Conservation (phyloP, 495 filamentous ascomycete species). For the Lepidopterella palustris region DNA sequence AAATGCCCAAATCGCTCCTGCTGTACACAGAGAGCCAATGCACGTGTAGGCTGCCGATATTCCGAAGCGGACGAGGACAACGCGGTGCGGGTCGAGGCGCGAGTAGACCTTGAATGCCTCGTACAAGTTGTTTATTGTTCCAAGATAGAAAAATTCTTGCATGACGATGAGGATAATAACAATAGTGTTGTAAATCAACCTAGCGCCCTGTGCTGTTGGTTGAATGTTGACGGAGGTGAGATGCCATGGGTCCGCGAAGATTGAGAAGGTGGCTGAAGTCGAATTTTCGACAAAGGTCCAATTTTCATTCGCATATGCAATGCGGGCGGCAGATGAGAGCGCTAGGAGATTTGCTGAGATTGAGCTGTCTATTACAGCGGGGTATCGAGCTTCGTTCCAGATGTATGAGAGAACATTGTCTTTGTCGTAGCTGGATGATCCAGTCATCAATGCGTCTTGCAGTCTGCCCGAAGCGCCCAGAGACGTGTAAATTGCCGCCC, state of each 20-base stretch:
- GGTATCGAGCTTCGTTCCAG: slow-evolving; percentile 50
- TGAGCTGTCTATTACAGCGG: slow-evolving; percentile 34
- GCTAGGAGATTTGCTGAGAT: background rate
- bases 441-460: background rate
- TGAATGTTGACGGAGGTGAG: slow-evolving; percentile 40
- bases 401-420: slow-evolving; percentile 40
- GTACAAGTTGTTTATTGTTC: slow-evolving; percentile 41
- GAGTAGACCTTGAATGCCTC: slow-evolving; percentile 42
- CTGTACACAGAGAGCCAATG: slow-evolving; percentile 41
- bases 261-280: slow-evolving; percentile 33
- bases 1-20: slow-evolving; percentile 49
- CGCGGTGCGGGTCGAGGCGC: slow-evolving; percentile 35
- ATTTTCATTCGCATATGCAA: background rate
- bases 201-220: slow-evolving; percentile 45
- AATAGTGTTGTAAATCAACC: slow-evolving; percentile 48
- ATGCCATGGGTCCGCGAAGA: slow-evolving; percentile 42
- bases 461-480: background rate
- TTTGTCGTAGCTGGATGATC: slow-evolving; percentile 38
- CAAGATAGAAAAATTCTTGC: slow-evolving; percentile 51
- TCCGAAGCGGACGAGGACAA: slow-evolving; percentile 39
- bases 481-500: background rate
- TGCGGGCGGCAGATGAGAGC: background rate
- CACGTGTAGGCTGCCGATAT: slow-evolving; percentile 43
- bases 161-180: slow-evolving; percentile 45
- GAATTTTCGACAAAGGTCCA: background rate